Evolutionary conservation across 1,284 basidiomycete species (phyloP), one percentile per base, ranked within the genome.

Genomic region (Rhodotorula sp.): DNA sequence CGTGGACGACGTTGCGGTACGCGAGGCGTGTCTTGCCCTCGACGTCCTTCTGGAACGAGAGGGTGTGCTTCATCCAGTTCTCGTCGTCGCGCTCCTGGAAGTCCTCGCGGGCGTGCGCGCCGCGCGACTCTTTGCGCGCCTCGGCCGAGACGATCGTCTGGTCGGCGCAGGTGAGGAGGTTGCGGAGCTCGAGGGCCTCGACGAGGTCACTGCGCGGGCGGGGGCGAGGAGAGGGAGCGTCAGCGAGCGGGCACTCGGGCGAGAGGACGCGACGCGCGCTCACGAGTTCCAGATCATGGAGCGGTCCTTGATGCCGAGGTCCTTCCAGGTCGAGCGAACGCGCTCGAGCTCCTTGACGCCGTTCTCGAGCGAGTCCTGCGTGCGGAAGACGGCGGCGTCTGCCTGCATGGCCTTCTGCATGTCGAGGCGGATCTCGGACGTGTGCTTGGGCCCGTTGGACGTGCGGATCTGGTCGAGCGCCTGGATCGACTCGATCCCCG

Each of bases 211-310:
- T 92, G 76, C n/a, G 19, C 11, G 44, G 17, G 47, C 19, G 19
- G 44, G 29, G 15, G 24, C 2, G 15, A 11, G 49, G 24, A 5
- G 15, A 11, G 49, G 44, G 20, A n/a, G 49, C 17, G 13, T 13
- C 30, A 47, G 53, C 34, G 22, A 8, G 24, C 13, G 8, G 53
- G 34, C n/a, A n/a, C n/a, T 9, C 7, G 36, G 49, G 34, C 1
- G 8, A 44, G 27, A 9, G 19, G n/a, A n/a, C 17, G 51, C 46
- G 48, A 44, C 6, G 29, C 17, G 22, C 19, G 83, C 87, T 72
- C 72, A 94, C 91, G 91, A 91, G 84, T 96, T 96, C 96, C 95
- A 98, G 83, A 99, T 96, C 92, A 98, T 91, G 81, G 90, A 92
- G 79, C 95, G 87, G 83, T 99, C 96, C 85, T 95, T 95, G 84